Evolutionary conservation across 805 yeast species (phyloP), one percentile per base, ranked within the genome.

Genomic region (Candida golubevii): DNA sequence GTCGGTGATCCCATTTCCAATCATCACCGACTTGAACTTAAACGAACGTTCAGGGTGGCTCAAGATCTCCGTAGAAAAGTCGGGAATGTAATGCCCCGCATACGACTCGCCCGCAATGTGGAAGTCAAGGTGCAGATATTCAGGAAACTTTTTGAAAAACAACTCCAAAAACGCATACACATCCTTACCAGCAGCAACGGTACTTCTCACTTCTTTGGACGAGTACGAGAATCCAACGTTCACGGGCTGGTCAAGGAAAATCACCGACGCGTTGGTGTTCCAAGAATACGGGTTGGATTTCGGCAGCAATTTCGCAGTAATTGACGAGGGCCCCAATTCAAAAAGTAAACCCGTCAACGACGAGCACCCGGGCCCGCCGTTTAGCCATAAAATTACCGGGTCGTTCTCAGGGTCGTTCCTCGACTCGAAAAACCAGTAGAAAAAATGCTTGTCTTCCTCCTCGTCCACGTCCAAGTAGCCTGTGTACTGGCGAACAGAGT

Each of bases 301-400:
- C 12, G 95, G 89, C 56, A 80, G 77, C 54, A 85, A 65, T 44
- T 83, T 78, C 34, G 77, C 65, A 49, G 78, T 81, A 46, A 91
- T 80, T 12, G 83, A 74, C 0, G 96, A 78, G 4, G 97, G 96
- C 23, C 99, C 99, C 59, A 89, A 75, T 63, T 91, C 98, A 58
- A 90, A 88, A 56, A 91, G 80, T 46, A 90, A 71, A 7, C 97
- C 97, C 31, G 95, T 87, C 59, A 88, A 67, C 1, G 96, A 87
- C 0, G 96, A 87, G 62, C 97, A 90, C 11, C 97, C 97, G 33
- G 97, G 97, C 7, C 97, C 97, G 52, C 97, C 97, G 61, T 90
- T 90, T 55, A 90, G 72, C 98, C 97, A 89, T 53, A 90, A 72
- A 44, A 90, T 76, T 15, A 89, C 75, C 1, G 97, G 97, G 64